phyloP scores from a whole-genome alignment of 208 protist species.

The Crithidia sp. region DNA sequence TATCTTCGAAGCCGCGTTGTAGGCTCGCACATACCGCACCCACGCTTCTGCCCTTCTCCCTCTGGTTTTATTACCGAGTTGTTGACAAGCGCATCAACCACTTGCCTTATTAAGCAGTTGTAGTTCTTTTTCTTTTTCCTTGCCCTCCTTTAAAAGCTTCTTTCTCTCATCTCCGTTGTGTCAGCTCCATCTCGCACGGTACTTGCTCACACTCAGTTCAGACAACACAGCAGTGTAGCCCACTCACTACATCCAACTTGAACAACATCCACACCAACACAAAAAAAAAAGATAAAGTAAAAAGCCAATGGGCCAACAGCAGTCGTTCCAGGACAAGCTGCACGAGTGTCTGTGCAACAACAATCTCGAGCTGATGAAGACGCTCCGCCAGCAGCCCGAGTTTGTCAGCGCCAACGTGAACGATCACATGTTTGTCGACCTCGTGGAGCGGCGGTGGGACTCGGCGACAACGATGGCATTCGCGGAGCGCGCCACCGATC shows the following conservation, averaged over 20 bases:
- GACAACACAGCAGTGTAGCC: too few species aligned
- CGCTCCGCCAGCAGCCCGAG: constrained; percentile 42
- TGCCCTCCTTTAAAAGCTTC: neutral
- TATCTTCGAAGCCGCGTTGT: too few species aligned
- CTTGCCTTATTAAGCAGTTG: constrained; percentile 1
- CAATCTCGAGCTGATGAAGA: constrained; percentile 42
- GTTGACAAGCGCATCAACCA: too few species aligned
- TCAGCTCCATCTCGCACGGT: too few species aligned
- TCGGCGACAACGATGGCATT: constrained; percentile 50
- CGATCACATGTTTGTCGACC: constrained; percentile 63
- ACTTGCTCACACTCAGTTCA: too few species aligned
- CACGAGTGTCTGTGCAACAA: constrained; percentile 72
- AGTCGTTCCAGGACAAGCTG: constrained; percentile 49
- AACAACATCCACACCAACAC: neutral
- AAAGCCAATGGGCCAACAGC: constrained; percentile 58
- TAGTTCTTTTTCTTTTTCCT: constrained; percentile 3
- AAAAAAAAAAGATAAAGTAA: neutral
- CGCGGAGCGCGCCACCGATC: constrained; percentile 62
- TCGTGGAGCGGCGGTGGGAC: constrained; percentile 65
- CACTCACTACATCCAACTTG: too few species aligned
- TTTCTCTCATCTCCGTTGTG: neutral
- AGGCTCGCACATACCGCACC: too few species aligned
- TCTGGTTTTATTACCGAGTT: too few species aligned
- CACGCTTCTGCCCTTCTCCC: too few species aligned
- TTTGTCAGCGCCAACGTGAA: constrained; percentile 46